phyloP scores from a whole-genome alignment of 441 rosid species.

The Gossypium gossypioides region DNA sequence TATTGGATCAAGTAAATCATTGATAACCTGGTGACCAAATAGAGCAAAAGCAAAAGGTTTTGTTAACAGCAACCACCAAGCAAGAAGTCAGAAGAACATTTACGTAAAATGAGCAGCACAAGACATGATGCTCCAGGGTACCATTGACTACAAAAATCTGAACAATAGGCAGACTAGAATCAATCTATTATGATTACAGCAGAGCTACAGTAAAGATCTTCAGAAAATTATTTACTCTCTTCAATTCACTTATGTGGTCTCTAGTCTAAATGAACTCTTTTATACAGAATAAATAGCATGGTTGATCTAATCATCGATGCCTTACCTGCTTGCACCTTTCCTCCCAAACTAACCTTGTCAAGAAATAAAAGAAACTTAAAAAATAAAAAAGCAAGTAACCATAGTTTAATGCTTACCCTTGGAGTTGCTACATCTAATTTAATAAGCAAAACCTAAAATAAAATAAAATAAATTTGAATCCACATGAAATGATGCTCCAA shows the following conservation, averaged over 20 bases:
- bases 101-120: background rate
- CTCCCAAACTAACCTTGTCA: background rate
- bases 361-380: background rate
- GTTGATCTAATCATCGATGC: slow-evolving; percentile 1
- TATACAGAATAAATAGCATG: slow-evolving; percentile 1
- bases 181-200: background rate
- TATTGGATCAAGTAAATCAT: slow-evolving; percentile 56
- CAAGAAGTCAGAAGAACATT: slow-evolving; percentile 2
- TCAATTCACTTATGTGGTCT: background rate
- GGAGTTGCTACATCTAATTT: background rate
- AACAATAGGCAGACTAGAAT: background rate
- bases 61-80: slow-evolving; percentile 6
- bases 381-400: background rate
- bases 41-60: background rate
- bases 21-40: slow-evolving; percentile 40
- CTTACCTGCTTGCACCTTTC: background rate
- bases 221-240: background rate
- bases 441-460: background rate
- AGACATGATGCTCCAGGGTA: background rate
- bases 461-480: background rate
- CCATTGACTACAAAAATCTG: background rate
- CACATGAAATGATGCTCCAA: background rate
- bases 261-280: background rate
- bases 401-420: background rate
- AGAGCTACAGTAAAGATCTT: background rate